Percentiles rank a stretch among this genome's conserved stretches.
Evolutionary conservation across 1,284 basidiomycete genomes (phyloP).

Genomic region (Malassezia equina): DNA sequence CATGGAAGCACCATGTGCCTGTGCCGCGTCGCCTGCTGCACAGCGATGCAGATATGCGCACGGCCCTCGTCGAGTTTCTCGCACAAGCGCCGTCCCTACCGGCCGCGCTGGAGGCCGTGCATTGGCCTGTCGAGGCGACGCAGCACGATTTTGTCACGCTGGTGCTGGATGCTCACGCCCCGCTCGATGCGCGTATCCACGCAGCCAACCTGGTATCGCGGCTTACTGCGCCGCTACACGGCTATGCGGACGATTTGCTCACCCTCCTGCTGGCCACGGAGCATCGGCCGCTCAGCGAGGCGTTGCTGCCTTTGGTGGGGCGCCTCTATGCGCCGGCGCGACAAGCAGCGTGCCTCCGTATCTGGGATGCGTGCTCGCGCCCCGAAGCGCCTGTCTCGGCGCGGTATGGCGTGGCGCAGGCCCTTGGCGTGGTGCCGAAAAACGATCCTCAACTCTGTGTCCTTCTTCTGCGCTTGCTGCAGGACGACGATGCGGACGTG

Average conservation of each 20-base stretch:
- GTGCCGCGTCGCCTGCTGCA: background rate
- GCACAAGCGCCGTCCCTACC: background rate
- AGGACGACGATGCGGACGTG: slow-evolving; percentile 14
- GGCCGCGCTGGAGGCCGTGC: background rate
- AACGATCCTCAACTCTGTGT: background rate
- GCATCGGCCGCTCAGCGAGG: slow-evolving; percentile 25
- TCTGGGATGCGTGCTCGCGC: slow-evolving; percentile 7
- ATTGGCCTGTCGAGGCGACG: background rate
- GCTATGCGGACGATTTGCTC: background rate
- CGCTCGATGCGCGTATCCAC: slow-evolving; percentile 2
- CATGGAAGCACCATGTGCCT: background rate
- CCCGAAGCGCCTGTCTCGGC: background rate
- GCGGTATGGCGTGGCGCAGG: slow-evolving; percentile 9
- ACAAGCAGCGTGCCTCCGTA: background rate
- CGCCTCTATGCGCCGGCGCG: background rate
- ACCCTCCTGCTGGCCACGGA: slow-evolving; percentile 6
- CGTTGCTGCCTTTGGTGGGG: slow-evolving; percentile 22
- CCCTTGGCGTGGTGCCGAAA: background rate
- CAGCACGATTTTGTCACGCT: background rate
- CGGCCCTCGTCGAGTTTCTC: background rate
- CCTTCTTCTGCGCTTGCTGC: slow-evolving; percentile 3
- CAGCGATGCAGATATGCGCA: background rate
- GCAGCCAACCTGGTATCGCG: background rate
- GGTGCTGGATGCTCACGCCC: background rate
- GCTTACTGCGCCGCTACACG: background rate